phyloP scores from a whole-genome alignment of 208 protist genomes.

The Phytomonas serpens region DNA sequence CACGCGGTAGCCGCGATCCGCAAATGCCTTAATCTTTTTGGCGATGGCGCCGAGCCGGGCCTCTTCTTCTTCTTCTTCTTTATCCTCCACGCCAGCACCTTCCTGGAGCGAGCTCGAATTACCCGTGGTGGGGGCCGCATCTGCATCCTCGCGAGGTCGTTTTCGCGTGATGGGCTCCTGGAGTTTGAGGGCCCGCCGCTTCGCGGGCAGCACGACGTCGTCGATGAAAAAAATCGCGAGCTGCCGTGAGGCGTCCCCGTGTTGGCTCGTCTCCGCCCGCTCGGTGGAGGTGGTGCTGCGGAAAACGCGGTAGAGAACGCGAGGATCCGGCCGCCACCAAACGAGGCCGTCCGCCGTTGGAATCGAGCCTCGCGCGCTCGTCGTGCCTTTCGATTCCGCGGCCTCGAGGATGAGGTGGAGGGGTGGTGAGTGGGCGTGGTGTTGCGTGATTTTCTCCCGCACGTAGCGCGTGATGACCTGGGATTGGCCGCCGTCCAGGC shows the following conservation, averaged over 20 bases:
- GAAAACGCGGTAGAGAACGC: constrained; percentile 69
- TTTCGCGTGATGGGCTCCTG: background rate
- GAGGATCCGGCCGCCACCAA: constrained; percentile 56
- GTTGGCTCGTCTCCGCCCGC: constrained; percentile 19
- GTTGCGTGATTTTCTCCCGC: constrained; percentile 14
- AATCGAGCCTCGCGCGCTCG: background rate
- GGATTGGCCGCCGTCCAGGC: background rate
- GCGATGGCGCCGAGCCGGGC: background rate
- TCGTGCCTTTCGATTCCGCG: background rate
- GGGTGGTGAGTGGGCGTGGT: constrained; percentile 27
- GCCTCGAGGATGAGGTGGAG: constrained; percentile 37
- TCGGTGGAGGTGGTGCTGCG: constrained; percentile 16
- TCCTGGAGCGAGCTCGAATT: background rate
- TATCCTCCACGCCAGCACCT: background rate
- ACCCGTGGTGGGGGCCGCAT: background rate
- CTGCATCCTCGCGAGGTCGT: constrained; percentile 1
- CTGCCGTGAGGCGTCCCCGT: constrained; percentile 46
- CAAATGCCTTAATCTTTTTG: constrained; percentile 12
- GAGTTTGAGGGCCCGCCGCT: background rate
- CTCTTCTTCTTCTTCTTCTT: constrained; percentile 1
- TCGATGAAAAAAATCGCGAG: constrained; percentile 70
- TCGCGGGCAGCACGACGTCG: constrained; percentile 28
- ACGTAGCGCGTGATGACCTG: background rate
- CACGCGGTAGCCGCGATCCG: constrained; percentile 56
- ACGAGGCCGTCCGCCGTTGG: constrained; percentile 17